Base-by-base conservation (phyloP, 257 asterid species). In the Gentiana macrophylla region DNA sequence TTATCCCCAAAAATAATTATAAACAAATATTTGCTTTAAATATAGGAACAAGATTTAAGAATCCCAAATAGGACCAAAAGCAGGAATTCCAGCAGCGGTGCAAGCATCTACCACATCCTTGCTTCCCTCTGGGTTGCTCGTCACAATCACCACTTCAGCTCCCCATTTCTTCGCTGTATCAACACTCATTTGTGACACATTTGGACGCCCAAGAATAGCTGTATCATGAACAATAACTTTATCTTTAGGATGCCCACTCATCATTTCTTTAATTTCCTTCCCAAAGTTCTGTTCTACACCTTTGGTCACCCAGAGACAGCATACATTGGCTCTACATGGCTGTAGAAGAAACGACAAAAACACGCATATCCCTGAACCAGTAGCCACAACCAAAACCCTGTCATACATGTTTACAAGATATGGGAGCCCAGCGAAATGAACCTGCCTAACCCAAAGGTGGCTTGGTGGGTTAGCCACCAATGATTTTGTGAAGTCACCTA, bases 61-160 rank as follows among this genome's bases (percentile, higher is more conserved):
- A 60, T 83, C 92, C 92, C 92, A 83, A 62, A 84, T 81, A 0
- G 94, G 89, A 9, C 83, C 94, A 60, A 79, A 84, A 1, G 89
- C 89, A 35, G 94, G 78, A 56, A 84, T 71, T 55, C 89, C 94
- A 11, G 64, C 61, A 3, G 59, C 72, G 52, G 76, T 79, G 73
- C 94, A 80, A 12, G 84, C 75, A 68, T 76, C 57, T 5, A 84
- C 89, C 6, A 84, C 84, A 62, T 74, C 83, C 65, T 80, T 73
- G 35, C 91, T 84, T 5, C 91, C 94, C 72, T 75, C 80, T 0
- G 94, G 94, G 61, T 84, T 84, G 53, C 89, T 84, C 0, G 94
- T 84, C 49, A 84, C 89, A 13, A 84, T 77, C 41, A 81, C 94
- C 53, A 79, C 86, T 66, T 84, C 81, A 46, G 94, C 94, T 12